Base-by-base conservation (phyloP, 139 green algal genomes). In the Tetradesmus lagerheimii region DNA sequence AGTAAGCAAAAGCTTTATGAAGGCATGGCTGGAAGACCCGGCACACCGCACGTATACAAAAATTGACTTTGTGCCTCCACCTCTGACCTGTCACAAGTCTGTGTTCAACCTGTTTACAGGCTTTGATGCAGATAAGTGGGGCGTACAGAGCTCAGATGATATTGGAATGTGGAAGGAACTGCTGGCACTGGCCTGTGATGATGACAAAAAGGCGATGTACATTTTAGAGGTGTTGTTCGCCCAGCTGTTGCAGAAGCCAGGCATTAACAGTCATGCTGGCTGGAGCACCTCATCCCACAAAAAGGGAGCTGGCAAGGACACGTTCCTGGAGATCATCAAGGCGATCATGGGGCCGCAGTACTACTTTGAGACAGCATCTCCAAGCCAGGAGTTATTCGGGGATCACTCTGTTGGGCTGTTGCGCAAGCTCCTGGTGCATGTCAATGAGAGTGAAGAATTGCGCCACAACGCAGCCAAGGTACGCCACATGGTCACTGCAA, bases 51-150 rank as follows among this genome's bases (percentile, higher is more conserved):
- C n/a, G n/a, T n/a, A n/a, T n/a, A n/a, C n/a, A n/a, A n/a, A n/a
- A n/a, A n/a, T n/a, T n/a, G n/a, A n/a, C n/a, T n/a, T n/a, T n/a
- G n/a, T n/a, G n/a, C n/a, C n/a, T n/a, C n/a, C n/a, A n/a, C n/a
- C n/a, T n/a, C n/a, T n/a, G n/a, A n/a, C n/a, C n/a, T n/a, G n/a
- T n/a, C n/a, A n/a, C n/a, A n/a, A n/a, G n/a, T n/a, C n/a, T n/a
- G 67, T 78, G 67, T 78, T n/a, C 12, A 78, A 78, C 67, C 67
- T 78, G 8, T 78, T 34, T 8, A 35, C 29, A 34, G 67, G 67
- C 67, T 78, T 78, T 78, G 67, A 9, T n/a, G 67, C 67, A 8
- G 67, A 78, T 5, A 78, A 78, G 67, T 78, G 67, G 67, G 67
- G 12, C 8, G 67, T n/a, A 12, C 9, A 78, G 67, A 78, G 67